Evolutionary conservation across 768 basidiomycete genomes (phyloP).

Genomic region (Rhodotorula diobovata): DNA sequence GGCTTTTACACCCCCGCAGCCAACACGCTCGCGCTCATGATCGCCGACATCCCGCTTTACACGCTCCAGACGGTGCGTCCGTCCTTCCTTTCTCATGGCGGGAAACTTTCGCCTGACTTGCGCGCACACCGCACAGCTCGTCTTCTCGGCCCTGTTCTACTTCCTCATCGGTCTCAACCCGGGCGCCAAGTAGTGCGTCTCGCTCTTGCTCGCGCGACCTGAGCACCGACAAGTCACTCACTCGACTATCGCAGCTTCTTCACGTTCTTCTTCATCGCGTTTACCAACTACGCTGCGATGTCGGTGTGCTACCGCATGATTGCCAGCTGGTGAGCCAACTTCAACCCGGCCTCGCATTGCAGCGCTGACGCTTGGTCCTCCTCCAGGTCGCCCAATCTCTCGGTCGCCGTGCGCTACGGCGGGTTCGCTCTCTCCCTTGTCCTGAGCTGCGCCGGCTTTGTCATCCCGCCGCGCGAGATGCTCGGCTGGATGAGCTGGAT

Average conservation of each 20-base stretch:
- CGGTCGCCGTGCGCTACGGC: slow-evolving; percentile 23
- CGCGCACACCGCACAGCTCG: not conserved
- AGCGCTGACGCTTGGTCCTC: too few relatives aligned
- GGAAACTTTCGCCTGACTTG: too few relatives aligned
- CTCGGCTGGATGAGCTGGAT: slow-evolving; percentile 28
- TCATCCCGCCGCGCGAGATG: slow-evolving; percentile 8
- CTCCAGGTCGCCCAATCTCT: slow-evolving; percentile 8
- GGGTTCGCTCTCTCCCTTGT: slow-evolving; percentile 10
- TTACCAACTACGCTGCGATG: slow-evolving; percentile 9
- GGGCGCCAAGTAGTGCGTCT: slow-evolving; percentile 44
- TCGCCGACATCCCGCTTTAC: slow-evolving; percentile 28
- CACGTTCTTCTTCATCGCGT: slow-evolving; percentile 30
- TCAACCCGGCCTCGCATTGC: too few relatives aligned
- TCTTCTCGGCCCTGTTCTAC: slow-evolving; percentile 39
- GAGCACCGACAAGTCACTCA: too few relatives aligned
- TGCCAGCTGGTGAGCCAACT: slow-evolving; percentile 19
- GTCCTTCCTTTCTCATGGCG: too few relatives aligned
- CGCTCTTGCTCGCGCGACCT: slow-evolving; percentile 28
- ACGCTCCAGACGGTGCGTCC: slow-evolving; percentile 14
- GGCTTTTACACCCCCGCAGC: slow-evolving; percentile 34
- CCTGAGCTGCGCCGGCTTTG: slow-evolving; percentile 22
- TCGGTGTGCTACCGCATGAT: slow-evolving; percentile 20
- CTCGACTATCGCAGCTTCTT: not conserved
- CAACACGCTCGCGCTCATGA: slow-evolving; percentile 3
- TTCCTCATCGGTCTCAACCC: slow-evolving; percentile 25